Base-by-base conservation (phyloP, 805 yeast genomes). In the Jamesozyma spencerorum region DNA sequence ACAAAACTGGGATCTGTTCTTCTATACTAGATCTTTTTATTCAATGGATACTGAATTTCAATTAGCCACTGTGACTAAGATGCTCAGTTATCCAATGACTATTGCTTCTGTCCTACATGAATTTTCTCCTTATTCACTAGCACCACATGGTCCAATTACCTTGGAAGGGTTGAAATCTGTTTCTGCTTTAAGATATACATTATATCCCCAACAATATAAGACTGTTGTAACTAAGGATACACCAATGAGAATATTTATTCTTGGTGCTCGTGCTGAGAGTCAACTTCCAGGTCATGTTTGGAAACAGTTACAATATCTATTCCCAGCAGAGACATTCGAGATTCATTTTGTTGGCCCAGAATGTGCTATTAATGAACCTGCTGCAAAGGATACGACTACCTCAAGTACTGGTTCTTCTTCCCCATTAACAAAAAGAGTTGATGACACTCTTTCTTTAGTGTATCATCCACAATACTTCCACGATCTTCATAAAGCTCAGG, bases 11-110 rank as follows among this genome's bases (percentile, higher is more conserved):
- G 97, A 92, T 63, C 70, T 92, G 11, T 90, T 77, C 55, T 81
- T 92, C 58, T 92, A 90, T 62, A 90, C 98, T 0, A 75, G 99
- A 60, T 83, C 82, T 53, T 92, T 85, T 61, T 81, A 79, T 54
- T 90, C 97, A 5, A 90, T 92, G 97, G 96, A 92, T 63, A 84
- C 95, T 3, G 97, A 88, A 63, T 92, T 86, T 68, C 94, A 90
- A 62, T 69, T 90, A 57, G 97, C 98, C 1, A 94, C 95, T 4
- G 88, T 87, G 19, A 86, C 97, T 17, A 92, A 92, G 60, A 85
- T 90, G 75, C 72, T 92, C 59, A 84, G 94, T 41, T 92, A 86
- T 61, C 99, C 99, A 34, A 65, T 86, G 44, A 87, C 98, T 2
- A 81, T 92, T 35, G 95, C 85, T 6, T 75, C 94, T 1, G 64